These are phyloP conservation scores for Sphagnum fallax DNA, from an alignment of 228 moss, liverwort and hornwort genomes.

Conservation along the genomic window DNA sequence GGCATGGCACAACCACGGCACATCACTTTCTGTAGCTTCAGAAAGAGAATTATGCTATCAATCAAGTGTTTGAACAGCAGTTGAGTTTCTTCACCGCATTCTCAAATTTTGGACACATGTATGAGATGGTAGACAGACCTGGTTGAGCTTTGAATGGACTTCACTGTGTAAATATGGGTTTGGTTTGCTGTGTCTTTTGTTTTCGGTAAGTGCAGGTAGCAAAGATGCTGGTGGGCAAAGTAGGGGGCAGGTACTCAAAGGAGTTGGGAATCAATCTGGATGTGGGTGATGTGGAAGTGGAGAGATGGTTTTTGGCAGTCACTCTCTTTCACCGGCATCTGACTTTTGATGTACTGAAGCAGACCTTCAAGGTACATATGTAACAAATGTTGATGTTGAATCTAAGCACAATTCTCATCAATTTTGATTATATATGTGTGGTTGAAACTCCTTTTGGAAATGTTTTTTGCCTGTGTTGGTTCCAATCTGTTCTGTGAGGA, in stretches of 20 bases:
- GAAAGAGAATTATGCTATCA: too few relatives aligned
- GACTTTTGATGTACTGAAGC: conserved; percentile 29
- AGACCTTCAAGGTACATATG: conserved; percentile 16
- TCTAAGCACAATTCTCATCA: too few relatives aligned
- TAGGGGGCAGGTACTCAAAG: conserved; percentile 32
- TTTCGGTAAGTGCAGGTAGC: conserved; percentile 12
- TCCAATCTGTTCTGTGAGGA: too few relatives aligned
- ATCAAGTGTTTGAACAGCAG: too few relatives aligned
- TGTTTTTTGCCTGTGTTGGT: too few relatives aligned
- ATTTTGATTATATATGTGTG: too few relatives aligned
- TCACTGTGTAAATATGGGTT: too few relatives aligned
- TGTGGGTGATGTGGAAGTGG: conserved; percentile 37
- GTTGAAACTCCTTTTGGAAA: too few relatives aligned
- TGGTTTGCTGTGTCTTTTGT: neutral
- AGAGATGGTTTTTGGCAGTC: conserved; percentile 39
- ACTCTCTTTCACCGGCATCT: conserved; percentile 36
- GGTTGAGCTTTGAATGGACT: neutral
- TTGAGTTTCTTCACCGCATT: too few relatives aligned
- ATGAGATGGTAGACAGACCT: neutral
- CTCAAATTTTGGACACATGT: too few relatives aligned
- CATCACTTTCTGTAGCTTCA: too few relatives aligned
- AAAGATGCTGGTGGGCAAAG: conserved; percentile 26
- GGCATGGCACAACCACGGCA: too few relatives aligned
- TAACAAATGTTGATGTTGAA: neutral
- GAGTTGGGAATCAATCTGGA: conserved; percentile 36